Conservation (phyloP, 768 basidiomycete genomes). For the Terana coerulea region DNA sequence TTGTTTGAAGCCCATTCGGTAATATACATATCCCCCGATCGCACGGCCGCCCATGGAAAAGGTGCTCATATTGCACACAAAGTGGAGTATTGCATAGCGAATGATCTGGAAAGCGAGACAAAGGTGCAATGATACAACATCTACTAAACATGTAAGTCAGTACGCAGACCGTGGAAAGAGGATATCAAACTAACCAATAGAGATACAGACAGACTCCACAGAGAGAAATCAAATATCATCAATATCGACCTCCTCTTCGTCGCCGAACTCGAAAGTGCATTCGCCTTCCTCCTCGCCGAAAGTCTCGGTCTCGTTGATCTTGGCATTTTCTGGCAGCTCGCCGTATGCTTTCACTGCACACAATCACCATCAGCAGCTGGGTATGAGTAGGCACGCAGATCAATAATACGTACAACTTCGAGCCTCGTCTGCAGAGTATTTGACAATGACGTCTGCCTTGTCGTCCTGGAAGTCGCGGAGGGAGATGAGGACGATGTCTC, state of each 20-base stretch:
- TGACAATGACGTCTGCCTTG: constrained; percentile 99
- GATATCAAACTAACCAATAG: too few species aligned
- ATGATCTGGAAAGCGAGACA: too few species aligned
- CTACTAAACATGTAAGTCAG: too few species aligned
- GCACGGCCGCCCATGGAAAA: too few species aligned
- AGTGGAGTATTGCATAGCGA: too few species aligned
- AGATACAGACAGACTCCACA: constrained; percentile 20
- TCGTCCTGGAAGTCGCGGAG: constrained; percentile 99
- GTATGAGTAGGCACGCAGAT: not conserved
- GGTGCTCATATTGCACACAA: too few species aligned
- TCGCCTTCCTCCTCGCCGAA: constrained; percentile 91
- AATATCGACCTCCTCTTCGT: constrained; percentile 85
- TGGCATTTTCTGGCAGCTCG: constrained; percentile 93
- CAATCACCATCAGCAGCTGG: not conserved
- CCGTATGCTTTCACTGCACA: constrained; percentile 90
- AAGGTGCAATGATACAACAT: too few species aligned
- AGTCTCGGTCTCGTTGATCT: constrained; percentile 95
- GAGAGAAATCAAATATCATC: constrained; percentile 69
- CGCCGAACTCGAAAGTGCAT: constrained; percentile 87
- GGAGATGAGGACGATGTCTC: constrained; percentile 92
- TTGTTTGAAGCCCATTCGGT: too few species aligned
- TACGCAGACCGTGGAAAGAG: too few species aligned
- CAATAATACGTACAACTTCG: constrained; percentile 53
- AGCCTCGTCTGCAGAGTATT: constrained; percentile 96
- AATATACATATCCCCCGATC: too few species aligned